Conservation (phyloP, 108 stramenopile genomes). For the Pseudonitzschia delicatissima region DNA sequence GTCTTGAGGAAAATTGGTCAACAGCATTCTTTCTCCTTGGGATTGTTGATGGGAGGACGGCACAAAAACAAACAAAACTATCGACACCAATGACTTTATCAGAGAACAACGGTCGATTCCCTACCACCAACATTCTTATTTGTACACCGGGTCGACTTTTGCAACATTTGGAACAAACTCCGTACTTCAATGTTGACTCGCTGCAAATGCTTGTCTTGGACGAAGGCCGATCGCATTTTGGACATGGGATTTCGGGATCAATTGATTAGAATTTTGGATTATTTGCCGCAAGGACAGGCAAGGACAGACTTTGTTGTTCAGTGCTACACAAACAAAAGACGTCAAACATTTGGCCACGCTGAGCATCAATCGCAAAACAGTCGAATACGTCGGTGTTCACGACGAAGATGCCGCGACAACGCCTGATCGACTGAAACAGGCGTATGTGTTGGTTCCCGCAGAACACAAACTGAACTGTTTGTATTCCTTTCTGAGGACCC, state of each 20-base stretch:
- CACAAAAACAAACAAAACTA: slow-evolving; percentile 25
- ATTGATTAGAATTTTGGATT: slow-evolving; percentile 88
- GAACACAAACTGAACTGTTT: slow-evolving; percentile 95
- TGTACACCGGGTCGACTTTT: slow-evolving; percentile 95
- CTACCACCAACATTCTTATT: slow-evolving; percentile 89
- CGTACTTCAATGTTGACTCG: slow-evolving; percentile 85
- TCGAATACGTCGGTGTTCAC: slow-evolving; percentile 94
- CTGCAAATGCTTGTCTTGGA: slow-evolving; percentile 94
- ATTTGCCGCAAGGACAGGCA: slow-evolving; percentile 69
- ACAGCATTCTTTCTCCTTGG: slow-evolving; percentile 89
- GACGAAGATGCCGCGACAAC: slow-evolving; percentile 85
- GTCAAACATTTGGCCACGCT: slow-evolving; percentile 96
- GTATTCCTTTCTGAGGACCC: slow-evolving; percentile 94
- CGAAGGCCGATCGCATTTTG: slow-evolving; percentile 97
- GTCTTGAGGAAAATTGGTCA: slow-evolving; percentile 87
- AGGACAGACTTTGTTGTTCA: slow-evolving; percentile 97
- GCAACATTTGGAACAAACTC: slow-evolving; percentile 98
- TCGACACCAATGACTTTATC: slow-evolving; percentile 85
- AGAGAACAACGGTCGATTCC: slow-evolving; percentile 85
- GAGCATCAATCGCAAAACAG: slow-evolving; percentile 70
- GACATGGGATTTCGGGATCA: slow-evolving; percentile 98
- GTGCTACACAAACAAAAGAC: slow-evolving; percentile 97
- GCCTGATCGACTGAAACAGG: slow-evolving; percentile 85
- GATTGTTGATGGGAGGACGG: slow-evolving; percentile 91
- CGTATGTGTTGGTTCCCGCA: slow-evolving; percentile 83